Percentiles rank a stretch among this genome's conserved stretches.
Evolutionary conservation across 306 rosid genomes (phyloP).

Genomic region (Morella rubra): DNA sequence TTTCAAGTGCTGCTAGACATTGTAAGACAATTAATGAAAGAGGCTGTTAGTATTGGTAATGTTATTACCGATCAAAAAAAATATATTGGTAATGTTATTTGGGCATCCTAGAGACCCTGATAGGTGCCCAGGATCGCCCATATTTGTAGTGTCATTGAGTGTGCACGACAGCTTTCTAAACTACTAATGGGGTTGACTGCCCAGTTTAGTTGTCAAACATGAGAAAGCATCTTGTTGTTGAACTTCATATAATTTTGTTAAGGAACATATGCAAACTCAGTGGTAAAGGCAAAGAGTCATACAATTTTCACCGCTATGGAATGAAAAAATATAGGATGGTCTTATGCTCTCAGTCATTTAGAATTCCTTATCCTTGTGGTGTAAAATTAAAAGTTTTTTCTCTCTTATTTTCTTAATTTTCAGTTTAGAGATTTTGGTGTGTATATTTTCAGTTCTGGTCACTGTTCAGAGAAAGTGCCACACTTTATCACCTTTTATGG

Average conservation of each 20-base stretch:
- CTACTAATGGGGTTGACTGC: background rate
- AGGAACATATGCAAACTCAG: background rate
- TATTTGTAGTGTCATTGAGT: background rate
- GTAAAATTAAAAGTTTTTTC: no score
- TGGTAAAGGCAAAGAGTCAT: background rate
- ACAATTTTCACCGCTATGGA: background rate
- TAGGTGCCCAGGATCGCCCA: background rate
- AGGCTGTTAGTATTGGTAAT: background rate
- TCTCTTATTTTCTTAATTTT: no score
- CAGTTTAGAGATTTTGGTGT: no score
- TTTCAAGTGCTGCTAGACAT: background rate
- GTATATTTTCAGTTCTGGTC: background rate
- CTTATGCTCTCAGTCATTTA: background rate
- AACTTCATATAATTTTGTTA: background rate
- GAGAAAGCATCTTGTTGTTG: background rate
- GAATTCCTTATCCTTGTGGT: background rate
- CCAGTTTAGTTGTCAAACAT: background rate
- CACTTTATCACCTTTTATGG: no score
- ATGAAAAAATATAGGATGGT: background rate
- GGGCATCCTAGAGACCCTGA: background rate
- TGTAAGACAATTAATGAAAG: background rate
- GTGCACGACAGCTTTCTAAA: background rate
- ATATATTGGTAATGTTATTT: background rate
- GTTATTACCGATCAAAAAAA: no score
- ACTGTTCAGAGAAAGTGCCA: background rate